Percentiles rank a stretch among this genome's conserved stretches.
phyloP scores from a whole-genome alignment of 768 basidiomycete species.

The Podaxis rugospora region DNA sequence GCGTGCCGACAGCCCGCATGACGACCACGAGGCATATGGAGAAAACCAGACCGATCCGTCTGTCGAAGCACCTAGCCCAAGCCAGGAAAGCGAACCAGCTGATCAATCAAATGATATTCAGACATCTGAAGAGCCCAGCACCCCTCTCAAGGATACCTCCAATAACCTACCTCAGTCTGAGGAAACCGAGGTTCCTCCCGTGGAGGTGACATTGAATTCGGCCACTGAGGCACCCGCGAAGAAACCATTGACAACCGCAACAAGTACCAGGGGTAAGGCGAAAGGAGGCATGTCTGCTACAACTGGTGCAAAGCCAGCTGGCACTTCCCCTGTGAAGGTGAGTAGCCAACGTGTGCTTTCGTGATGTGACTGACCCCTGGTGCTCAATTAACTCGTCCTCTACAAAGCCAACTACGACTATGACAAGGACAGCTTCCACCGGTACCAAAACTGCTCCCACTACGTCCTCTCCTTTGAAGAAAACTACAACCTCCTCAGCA shows the following conservation, averaged over 20 bases:
- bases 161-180: background rate
- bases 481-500: slow-evolving; percentile 30
- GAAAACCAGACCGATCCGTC: background rate
- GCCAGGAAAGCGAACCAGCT: slow-evolving; percentile 9
- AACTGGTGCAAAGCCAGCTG: slow-evolving; percentile 1
- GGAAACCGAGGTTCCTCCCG: slow-evolving; percentile 13
- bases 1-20: slow-evolving; percentile 2
- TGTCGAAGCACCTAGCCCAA: slow-evolving; percentile 10
- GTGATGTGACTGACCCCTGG: slow-evolving; percentile 11
- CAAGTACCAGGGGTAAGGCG: slow-evolving; percentile 40
- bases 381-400: slow-evolving; percentile 3
- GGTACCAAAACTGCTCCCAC: slow-evolving; percentile 27
- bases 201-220: slow-evolving; percentile 18
- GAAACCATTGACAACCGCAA: slow-evolving; percentile 29
- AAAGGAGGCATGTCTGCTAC: slow-evolving; percentile 28
- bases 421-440: slow-evolving; percentile 20
- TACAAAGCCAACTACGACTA: slow-evolving; percentile 39
- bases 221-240: slow-evolving; percentile 25
- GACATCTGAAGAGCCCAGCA: background rate
- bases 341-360: slow-evolving; percentile 12
- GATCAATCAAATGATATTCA: slow-evolving; percentile 2
- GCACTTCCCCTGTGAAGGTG: slow-evolving; percentile 62
- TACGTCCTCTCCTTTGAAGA: slow-evolving; percentile 19
- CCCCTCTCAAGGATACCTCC: slow-evolving; percentile 1
- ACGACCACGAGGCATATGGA: slow-evolving; percentile 7